phyloP scores from a whole-genome alignment of 2,329 filamentous ascomycete species.

The Nemania serpens region DNA sequence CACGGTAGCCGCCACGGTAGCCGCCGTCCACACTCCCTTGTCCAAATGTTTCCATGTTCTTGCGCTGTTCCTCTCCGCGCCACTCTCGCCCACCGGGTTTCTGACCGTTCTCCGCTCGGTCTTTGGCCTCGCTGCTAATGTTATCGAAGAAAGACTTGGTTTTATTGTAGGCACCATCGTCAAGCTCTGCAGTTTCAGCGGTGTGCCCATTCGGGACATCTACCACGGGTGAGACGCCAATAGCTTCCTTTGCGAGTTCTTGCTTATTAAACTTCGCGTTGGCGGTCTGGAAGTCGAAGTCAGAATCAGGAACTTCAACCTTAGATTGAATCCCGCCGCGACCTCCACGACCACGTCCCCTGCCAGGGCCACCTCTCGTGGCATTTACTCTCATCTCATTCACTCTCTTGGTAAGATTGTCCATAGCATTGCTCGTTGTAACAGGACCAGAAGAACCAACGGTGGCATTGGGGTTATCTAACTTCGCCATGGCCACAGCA shows the following conservation, averaged over 20 bases:
- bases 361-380: slow-evolving; percentile 52
- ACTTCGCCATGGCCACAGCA: slow-evolving; percentile 78
- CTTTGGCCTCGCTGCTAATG: slow-evolving; percentile 91
- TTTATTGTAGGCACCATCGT: slow-evolving; percentile 76
- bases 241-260: slow-evolving; percentile 85
- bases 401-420: slow-evolving; percentile 75
- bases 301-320: slow-evolving; percentile 85
- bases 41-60: slow-evolving; percentile 97
- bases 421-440: slow-evolving; percentile 56
- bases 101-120: slow-evolving; percentile 75
- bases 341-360: slow-evolving; percentile 53
- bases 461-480: slow-evolving; percentile 49
- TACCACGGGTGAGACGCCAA: slow-evolving; percentile 71
- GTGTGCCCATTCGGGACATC: slow-evolving; percentile 53
- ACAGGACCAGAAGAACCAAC: slow-evolving; percentile 30
- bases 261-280: slow-evolving; percentile 91
- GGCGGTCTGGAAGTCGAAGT: slow-evolving; percentile 87
- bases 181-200: slow-evolving; percentile 43
- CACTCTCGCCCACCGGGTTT: slow-evolving; percentile 83
- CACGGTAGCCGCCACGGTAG: slow-evolving; percentile 76
- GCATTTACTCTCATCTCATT: slow-evolving; percentile 76
- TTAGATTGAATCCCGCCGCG: slow-evolving; percentile 58
- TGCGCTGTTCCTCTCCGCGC: slow-evolving; percentile 89
- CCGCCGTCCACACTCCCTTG: slow-evolving; percentile 90
- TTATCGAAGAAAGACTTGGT: slow-evolving; percentile 95